Percentiles rank a stretch among this genome's conserved stretches.
phyloP scores from a whole-genome alignment of 2,329 filamentous ascomycete species.

The Stachybotrys chlorohalonatus region DNA sequence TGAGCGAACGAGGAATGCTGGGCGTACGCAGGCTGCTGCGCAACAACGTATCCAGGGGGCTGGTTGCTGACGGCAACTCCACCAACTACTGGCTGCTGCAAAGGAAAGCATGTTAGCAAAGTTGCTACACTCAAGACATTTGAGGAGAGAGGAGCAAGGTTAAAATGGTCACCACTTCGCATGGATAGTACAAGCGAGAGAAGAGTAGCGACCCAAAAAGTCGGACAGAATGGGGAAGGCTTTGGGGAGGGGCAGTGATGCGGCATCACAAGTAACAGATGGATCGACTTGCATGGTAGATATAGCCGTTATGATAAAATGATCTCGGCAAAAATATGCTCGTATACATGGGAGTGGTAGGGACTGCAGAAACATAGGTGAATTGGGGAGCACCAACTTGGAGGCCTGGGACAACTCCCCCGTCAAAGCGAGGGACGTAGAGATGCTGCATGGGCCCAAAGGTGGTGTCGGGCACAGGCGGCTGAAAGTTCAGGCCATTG shows the following conservation, averaged over 20 bases:
- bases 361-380: constrained; percentile 13
- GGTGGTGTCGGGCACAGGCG: constrained; percentile 48
- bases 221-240: too few species aligned
- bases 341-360: constrained; percentile 11
- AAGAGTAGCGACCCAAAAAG: too few species aligned
- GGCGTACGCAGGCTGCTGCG: constrained; percentile 18
- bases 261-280: too few species aligned
- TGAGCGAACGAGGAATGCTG: constrained; percentile 19
- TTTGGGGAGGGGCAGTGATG: too few species aligned
- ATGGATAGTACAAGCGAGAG: too few species aligned
- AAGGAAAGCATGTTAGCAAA: not conserved
- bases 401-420: constrained; percentile 16
- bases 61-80: constrained; percentile 17
- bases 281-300: constrained; percentile 30
- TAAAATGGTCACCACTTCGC: too few species aligned
- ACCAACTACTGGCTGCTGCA: constrained; percentile 21
- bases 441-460: constrained; percentile 45
- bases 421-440: constrained; percentile 46
- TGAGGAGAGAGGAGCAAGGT: too few species aligned
- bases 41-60: constrained; percentile 16
- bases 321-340: constrained; percentile 21
- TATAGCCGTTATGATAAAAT: constrained; percentile 19
- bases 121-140: too few species aligned
- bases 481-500: constrained; percentile 44
- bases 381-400: constrained; percentile 22